These are phyloP conservation scores for Kwoniella shivajii DNA, from an alignment of 1,284 basidiomycete genomes.

Conservation along the genomic window DNA sequence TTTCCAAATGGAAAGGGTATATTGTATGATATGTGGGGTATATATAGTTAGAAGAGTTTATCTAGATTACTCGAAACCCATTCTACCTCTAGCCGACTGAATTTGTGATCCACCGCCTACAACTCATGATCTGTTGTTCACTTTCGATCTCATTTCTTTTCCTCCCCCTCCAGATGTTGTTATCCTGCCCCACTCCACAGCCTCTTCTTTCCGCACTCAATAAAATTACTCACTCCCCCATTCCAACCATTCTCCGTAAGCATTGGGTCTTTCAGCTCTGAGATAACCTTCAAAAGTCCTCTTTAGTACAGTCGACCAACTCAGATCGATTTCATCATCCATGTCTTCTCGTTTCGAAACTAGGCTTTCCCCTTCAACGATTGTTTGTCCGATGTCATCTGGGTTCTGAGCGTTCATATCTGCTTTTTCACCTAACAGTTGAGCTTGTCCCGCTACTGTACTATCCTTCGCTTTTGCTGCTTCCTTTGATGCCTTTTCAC, in stretches of 20 bases:
- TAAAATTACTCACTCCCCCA: too few relatives aligned
- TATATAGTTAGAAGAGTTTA: neutral
- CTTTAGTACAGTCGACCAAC: constrained; percentile 88
- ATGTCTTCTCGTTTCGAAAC: constrained; percentile 36
- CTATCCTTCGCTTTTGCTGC: constrained; percentile 45
- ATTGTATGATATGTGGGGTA: neutral
- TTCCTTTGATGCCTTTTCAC: constrained; percentile 63
- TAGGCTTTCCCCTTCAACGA: constrained; percentile 13
- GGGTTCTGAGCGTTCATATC: too few relatives aligned
- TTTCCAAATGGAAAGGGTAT: neutral
- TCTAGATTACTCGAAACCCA: too few relatives aligned
- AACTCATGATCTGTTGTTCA: too few relatives aligned
- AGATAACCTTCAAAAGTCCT: constrained; percentile 87
- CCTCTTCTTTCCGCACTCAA: neutral
- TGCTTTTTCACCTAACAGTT: constrained; percentile 14
- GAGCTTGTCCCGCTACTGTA: constrained; percentile 19
- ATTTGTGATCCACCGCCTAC: too few relatives aligned
- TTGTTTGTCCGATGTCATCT: constrained; percentile 26
- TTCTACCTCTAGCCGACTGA: neutral
- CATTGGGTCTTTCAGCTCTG: constrained; percentile 81
- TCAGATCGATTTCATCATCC: constrained; percentile 69
- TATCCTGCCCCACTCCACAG: neutral
- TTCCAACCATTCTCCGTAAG: constrained; percentile 79
- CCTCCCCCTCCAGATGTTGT: neutral
- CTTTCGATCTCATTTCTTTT: neutral